Evolutionary conservation across 108 stramenopile genomes (phyloP), one percentile per base, ranked within the genome.

Genomic region (Nitzschia putrida): DNA sequence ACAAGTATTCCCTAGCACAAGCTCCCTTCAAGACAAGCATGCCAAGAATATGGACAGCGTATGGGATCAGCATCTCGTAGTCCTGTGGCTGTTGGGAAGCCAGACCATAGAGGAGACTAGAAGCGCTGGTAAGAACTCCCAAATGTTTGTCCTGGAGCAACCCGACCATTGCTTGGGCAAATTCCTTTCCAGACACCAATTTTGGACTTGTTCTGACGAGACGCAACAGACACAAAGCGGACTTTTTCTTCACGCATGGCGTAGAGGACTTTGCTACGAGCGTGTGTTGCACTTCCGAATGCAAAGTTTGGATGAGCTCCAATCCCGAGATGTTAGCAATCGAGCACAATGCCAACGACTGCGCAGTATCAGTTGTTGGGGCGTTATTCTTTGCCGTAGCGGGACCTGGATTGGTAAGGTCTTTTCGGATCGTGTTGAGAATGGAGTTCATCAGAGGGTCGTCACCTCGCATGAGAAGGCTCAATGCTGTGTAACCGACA

Each of bases 401-500:
- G 13, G 85, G 78, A 12, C 68, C 69, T 4, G 73, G 81, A 34
- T 58, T 72, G 20, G 90, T 92, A 51, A 98, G 51, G 61, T 97
- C 95, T 43, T 66, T 80, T 24, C 95, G 93, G 66, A 97, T 94
- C 5, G 94, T 91, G 61, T 88, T 93, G 51, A 94, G 83, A 64
- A 97, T 76, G n/a, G 84, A 70, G 45, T 81, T 80, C 73, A 98
- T 89, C 78, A 95, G 76, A 8, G 96, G 89, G 80, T 97, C 95
- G 40, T 89, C 90, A 8, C 85, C 86, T 18, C 93, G 72, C 66
- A 99, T 74, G 38, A 99, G 79, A 59, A 98, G 72, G 73, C 91
- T 87, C 42, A 97, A 73, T 0, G 98, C 97, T 23, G 95, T 82
- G 73, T 99, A 99, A 8, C 98, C 98, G 49, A 98, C 98, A 68